Evolutionary conservation across 2,329 filamentous ascomycete species (phyloP).

Genomic region (Calonectria pauciramosa): DNA sequence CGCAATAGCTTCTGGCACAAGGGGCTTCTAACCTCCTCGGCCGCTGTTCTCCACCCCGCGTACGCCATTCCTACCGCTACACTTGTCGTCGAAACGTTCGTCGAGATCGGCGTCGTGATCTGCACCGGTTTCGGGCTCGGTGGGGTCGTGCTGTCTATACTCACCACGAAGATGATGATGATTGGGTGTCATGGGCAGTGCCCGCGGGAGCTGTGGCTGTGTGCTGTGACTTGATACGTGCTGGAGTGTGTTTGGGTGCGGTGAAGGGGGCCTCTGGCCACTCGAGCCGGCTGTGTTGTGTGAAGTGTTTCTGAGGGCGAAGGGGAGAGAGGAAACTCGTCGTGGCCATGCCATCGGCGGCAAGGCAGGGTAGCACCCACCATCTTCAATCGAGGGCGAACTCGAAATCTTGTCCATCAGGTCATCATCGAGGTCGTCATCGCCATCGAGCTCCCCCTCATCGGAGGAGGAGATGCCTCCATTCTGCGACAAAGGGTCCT

Average conservation of each 20-base stretch:
- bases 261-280: conserved; percentile 50
- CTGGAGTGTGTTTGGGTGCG: conserved; percentile 56
- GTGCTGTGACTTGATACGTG: conserved; percentile 42
- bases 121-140: conserved; percentile 35
- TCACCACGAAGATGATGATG: conserved; percentile 66
- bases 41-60: background rate
- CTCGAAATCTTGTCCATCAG: conserved; percentile 99
- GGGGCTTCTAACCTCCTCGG: conserved; percentile 40
- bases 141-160: conserved; percentile 52
- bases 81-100: conserved; percentile 19
- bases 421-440: conserved; percentile 86
- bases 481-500: conserved; percentile 74
- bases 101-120: conserved; percentile 20
- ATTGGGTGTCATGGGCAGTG: conserved; percentile 30
- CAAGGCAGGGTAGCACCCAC: conserved; percentile 76
- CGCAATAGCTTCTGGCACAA: conserved; percentile 19
- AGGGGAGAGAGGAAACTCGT: conserved; percentile 59
- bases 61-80: conserved; percentile 1
- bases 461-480: conserved; percentile 66
- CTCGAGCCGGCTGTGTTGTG: conserved; percentile 40
- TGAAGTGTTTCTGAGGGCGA: conserved; percentile 50
- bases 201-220: conserved; percentile 35
- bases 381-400: conserved; percentile 98
- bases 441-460: conserved; percentile 76
- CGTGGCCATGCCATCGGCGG: conserved; percentile 58